Base-by-base conservation (phyloP, 2,329 filamentous ascomycete species). In the Fusarium domesticum region DNA sequence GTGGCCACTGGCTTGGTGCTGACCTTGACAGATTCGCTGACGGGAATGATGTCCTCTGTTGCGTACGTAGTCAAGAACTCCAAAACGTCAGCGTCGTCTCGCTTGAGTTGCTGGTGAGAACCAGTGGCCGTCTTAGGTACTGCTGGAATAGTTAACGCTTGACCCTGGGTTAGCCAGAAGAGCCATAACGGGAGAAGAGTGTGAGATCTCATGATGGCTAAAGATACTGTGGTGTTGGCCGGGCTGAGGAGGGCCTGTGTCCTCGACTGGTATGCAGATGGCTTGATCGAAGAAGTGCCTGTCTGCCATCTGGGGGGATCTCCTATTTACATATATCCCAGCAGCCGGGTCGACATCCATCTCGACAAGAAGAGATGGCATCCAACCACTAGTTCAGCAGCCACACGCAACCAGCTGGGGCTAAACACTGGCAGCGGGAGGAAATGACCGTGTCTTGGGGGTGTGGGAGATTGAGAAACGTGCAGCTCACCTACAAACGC, bases 41-140 rank as follows among this genome's bases (percentile, higher is more conserved):
- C 54, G n/a, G 60, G 58, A 20, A 63, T 57, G 6, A 63, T 59
- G 16, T 63, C 57, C 6, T 57, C 51, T 19, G 50, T 47, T 36
- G 45, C 51, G 47, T 58, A 61, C 12, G 54, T 54, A 30, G 59
- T 57, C 32, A 60, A 34, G 40, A 50, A 58, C 28, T 61, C 45
- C 12, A 43, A 44, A 33, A 47, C 47, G 25, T 50, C 55, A 11
- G 52, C 53, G 8, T 48, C 48, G 34, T 48, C 58, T 36, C 56
- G 45, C 37, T 55, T 58, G 20, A 48, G 43, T 23, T 59, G 37
- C 6, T 42, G 30, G 39, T 56, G 47, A 14, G 47, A 45, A 36
- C 45, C 47, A 3, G 23, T 28, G 7, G 23, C 10, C 10, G 14
- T 43, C 36, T 35, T 14, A 36, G 28, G 43, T 30, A 25, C 39